phyloP scores from a whole-genome alignment of 306 rosid genomes.

The Aeschynomene evenia region DNA sequence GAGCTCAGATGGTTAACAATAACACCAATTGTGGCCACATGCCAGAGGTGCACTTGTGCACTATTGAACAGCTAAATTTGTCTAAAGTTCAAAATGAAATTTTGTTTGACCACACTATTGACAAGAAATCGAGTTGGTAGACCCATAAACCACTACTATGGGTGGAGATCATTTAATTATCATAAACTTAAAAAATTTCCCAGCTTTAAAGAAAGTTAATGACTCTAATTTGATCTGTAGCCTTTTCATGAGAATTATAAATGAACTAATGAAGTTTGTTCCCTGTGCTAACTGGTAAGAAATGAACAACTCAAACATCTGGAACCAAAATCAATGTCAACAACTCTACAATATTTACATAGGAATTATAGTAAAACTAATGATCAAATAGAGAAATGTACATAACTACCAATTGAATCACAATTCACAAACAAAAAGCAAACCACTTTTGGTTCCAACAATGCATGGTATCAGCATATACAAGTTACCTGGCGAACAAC shows the following conservation, averaged over 20 bases:
- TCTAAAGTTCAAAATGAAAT: background rate
- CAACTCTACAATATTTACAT: background rate
- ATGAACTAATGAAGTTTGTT: background rate
- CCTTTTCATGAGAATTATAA: background rate
- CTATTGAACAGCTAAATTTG: background rate
- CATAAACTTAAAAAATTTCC: background rate
- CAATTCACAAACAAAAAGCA: conserved; percentile 21
- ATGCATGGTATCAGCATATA: background rate
- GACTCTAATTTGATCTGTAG: background rate
- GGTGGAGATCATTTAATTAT: background rate
- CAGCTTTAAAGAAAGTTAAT: background rate
- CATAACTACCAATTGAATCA: background rate
- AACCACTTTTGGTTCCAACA: background rate
- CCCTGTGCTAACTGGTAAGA: background rate
- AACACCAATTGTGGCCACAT: background rate
- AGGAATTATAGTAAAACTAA: conserved; percentile 5
- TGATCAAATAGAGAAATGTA: background rate
- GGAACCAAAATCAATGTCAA: background rate
- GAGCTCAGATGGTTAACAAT: background rate
- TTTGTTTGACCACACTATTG: background rate
- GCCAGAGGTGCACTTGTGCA: background rate
- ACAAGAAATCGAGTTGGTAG: background rate
- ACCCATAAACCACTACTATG: background rate
- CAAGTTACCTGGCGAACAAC: conserved; percentile 72
- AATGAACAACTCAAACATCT: conserved; percentile 2